A percentile compares a stretch with the other conserved stretches of the same genome.
phyloP scores from a whole-genome alignment of 1,139 yeast species.

The Debaryomyces sp. region DNA sequence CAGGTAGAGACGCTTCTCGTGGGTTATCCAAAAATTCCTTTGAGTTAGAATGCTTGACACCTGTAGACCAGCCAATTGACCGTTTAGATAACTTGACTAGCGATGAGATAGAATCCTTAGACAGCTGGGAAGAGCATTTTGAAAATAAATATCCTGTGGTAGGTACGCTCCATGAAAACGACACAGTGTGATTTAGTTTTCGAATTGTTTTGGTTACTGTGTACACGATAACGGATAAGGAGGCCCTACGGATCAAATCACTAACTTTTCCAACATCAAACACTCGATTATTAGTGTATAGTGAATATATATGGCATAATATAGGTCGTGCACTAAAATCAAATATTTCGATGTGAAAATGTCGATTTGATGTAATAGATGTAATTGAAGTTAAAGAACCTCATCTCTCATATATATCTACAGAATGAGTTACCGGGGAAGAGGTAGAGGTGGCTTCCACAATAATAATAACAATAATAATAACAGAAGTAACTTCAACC shows the following conservation, averaged over 20 bases:
- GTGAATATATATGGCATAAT: not conserved
- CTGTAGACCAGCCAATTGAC: constrained; percentile 75
- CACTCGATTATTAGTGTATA: not conserved
- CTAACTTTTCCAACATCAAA: not conserved
- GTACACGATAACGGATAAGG: not conserved
- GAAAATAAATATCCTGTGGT: constrained; percentile 73
- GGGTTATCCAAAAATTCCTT: constrained; percentile 92
- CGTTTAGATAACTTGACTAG: constrained; percentile 58
- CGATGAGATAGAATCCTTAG: constrained; percentile 68
- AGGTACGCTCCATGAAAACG: constrained; percentile 50
- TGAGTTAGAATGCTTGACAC: constrained; percentile 61
- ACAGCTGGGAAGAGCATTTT: constrained; percentile 87
- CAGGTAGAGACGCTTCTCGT: constrained; percentile 95
- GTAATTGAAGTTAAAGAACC: not conserved
- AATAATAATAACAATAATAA: constrained; percentile 19
- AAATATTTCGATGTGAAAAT: not conserved
- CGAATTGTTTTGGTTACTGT: not conserved
- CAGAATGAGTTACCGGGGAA: constrained; percentile 46
- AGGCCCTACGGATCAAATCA: not conserved
- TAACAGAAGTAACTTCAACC: constrained; percentile 19
- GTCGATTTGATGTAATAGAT: constrained; percentile 1
- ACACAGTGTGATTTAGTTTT: not conserved
- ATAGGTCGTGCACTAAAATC: constrained; percentile 3
- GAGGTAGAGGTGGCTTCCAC: constrained; percentile 47
- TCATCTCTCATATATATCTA: not conserved